A percentile compares a stretch with the other conserved stretches of the same genome.
These are phyloP conservation scores for Wickerhamomyces sp. DNA, from an alignment of 1,139 yeast genomes.

Conservation along the genomic window DNA sequence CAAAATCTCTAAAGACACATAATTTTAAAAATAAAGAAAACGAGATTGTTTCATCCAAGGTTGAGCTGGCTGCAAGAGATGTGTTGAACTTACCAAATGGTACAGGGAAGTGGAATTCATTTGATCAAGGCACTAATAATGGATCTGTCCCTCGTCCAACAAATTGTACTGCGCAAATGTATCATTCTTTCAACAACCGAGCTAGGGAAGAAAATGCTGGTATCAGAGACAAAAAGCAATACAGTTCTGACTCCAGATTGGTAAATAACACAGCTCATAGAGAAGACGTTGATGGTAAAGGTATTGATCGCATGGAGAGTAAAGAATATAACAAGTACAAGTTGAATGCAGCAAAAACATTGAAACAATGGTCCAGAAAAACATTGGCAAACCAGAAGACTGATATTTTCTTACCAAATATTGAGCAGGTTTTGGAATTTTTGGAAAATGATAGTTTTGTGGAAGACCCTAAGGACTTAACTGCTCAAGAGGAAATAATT, in stretches of 20 bases:
- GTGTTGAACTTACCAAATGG: slow-evolving; percentile 43
- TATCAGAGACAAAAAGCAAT: slow-evolving; percentile 74
- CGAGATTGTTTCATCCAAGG: slow-evolving; percentile 55
- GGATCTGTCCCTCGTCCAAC: neutral
- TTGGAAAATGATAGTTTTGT: slow-evolving; percentile 43
- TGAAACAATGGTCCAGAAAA: slow-evolving; percentile 50
- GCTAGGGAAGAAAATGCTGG: slow-evolving; percentile 89
- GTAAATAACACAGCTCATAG: slow-evolving; percentile 60
- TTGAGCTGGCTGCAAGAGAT: slow-evolving; percentile 69
- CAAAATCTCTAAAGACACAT: slow-evolving; percentile 18
- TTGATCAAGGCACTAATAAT: slow-evolving; percentile 15
- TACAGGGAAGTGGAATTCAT: slow-evolving; percentile 47
- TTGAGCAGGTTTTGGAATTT: slow-evolving; percentile 51
- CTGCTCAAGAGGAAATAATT: slow-evolving; percentile 37
- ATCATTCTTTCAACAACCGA: slow-evolving; percentile 76
- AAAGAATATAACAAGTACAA: slow-evolving; percentile 42
- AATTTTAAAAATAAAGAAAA: slow-evolving; percentile 33
- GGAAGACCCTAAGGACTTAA: slow-evolving; percentile 25
- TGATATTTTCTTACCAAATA: slow-evolving; percentile 49
- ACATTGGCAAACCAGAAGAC: slow-evolving; percentile 38
- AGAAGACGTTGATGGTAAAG: slow-evolving; percentile 73
- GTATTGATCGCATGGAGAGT: slow-evolving; percentile 56
- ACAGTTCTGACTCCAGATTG: slow-evolving; percentile 77
- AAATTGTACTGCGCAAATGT: slow-evolving; percentile 19
- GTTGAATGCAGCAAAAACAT: slow-evolving; percentile 47